Conservation (phyloP, 805 yeast genomes). For the Kurtzmaniella fragi region DNA sequence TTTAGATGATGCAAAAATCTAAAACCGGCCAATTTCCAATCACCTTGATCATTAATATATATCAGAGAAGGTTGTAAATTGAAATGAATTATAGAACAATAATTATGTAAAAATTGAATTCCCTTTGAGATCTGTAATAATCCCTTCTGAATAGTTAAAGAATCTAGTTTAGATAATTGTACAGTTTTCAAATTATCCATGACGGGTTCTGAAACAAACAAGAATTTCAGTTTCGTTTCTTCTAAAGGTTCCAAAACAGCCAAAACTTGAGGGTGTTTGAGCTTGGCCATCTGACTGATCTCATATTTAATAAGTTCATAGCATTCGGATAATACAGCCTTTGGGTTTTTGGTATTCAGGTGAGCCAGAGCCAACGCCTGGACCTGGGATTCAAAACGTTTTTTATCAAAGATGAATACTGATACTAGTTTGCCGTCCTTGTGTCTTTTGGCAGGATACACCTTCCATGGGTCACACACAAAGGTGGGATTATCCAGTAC, state of each 20-base stretch:
- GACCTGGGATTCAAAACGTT: constrained; percentile 58
- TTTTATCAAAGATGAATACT: constrained; percentile 83
- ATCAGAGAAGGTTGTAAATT: constrained; percentile 76
- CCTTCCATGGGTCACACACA: constrained; percentile 75
- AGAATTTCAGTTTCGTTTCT: constrained; percentile 69
- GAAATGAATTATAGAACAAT: constrained; percentile 69
- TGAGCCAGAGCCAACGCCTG: constrained; percentile 26
- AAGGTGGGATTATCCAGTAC: constrained; percentile 70
- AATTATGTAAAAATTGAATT: constrained; percentile 74
- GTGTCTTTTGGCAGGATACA: constrained; percentile 77
- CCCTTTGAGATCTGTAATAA: constrained; percentile 73
- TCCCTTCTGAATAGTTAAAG: constrained; percentile 75
- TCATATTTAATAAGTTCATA: constrained; percentile 64
- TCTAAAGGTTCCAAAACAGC: constrained; percentile 86
- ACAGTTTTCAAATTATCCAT: constrained; percentile 46
- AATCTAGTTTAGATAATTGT: constrained; percentile 46
- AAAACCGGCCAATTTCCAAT: constrained; percentile 90
- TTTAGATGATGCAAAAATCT: constrained; percentile 42
- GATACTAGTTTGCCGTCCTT: constrained; percentile 60
- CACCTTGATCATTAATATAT: constrained; percentile 76
- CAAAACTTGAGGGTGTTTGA: constrained; percentile 86
- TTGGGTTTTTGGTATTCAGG: constrained; percentile 37
- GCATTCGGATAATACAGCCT: constrained; percentile 53
- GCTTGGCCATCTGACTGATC: constrained; percentile 65
- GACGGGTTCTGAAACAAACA: constrained; percentile 84